These are phyloP conservation scores for Gynostemma pentaphyllum DNA, from an alignment of 306 rosid species.

Conservation along the genomic window DNA sequence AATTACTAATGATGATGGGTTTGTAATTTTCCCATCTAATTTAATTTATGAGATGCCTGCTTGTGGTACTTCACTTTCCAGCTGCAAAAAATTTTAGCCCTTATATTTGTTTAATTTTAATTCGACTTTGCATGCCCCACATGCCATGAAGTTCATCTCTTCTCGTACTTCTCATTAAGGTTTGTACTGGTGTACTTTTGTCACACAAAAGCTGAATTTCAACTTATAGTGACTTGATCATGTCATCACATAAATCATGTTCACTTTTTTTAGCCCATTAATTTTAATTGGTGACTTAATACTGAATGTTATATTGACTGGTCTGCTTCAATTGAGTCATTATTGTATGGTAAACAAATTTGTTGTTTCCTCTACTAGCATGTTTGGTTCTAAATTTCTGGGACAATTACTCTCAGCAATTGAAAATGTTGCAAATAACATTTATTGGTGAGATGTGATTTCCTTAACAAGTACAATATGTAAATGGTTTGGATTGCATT, in stretches of 20 bases:
- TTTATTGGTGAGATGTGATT: background rate
- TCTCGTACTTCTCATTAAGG: background rate
- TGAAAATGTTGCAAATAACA: background rate
- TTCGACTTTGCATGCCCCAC: background rate
- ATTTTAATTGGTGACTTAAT: background rate
- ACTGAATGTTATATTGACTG: background rate
- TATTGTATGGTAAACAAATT: background rate
- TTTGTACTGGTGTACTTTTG: too few species aligned
- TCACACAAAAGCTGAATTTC: background rate
- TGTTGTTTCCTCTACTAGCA: background rate
- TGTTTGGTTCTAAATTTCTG: background rate
- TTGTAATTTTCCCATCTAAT: background rate
- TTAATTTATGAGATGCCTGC: background rate
- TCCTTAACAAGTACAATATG: background rate
- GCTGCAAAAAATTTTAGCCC: background rate
- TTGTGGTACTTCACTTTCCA: background rate
- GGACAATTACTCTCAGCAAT: background rate
- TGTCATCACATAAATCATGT: background rate
- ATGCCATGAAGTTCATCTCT: background rate
- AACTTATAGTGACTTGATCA: background rate
- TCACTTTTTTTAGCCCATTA: background rate
- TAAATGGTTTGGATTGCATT: background rate
- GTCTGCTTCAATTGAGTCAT: background rate
- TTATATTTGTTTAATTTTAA: background rate
- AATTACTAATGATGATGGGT: background rate